These are phyloP conservation scores for Larix kaempferi DNA, from an alignment of 75 land plant genomes.

Conservation along the genomic window DNA sequence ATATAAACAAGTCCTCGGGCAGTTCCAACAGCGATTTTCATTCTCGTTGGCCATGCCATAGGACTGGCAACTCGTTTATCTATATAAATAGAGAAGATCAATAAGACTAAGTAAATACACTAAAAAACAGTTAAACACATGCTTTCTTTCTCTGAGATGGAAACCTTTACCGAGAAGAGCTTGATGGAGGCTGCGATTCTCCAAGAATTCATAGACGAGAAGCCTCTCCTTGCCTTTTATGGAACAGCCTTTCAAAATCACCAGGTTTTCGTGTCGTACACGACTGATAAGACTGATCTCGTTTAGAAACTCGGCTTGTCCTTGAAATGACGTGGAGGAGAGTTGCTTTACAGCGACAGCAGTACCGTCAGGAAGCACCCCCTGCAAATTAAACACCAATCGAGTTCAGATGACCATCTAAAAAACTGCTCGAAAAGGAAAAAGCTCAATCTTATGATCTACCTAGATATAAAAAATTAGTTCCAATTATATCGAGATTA, in stretches of 20 bases:
- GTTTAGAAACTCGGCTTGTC: constrained; percentile 24
- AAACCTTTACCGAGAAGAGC: constrained; percentile 17
- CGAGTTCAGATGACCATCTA: no score
- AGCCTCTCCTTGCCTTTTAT: constrained; percentile 27
- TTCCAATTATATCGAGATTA: no score
- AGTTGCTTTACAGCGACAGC: constrained; percentile 30
- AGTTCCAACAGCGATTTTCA: constrained; percentile 43
- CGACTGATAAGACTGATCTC: constrained; percentile 25
- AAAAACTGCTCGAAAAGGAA: no score
- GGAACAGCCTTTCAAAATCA: constrained; percentile 26
- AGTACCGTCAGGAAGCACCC: constrained; percentile 9
- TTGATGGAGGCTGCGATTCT: constrained; percentile 23
- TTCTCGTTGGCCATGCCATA: constrained; percentile 51
- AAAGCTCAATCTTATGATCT: no score
- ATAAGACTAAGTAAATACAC: neutral
- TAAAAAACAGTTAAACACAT: neutral
- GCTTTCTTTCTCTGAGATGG: no score
- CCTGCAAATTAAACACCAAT: constrained; percentile 8
- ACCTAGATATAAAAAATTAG: no score
- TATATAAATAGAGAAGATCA: no score
- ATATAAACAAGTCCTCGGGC: constrained; percentile 66
- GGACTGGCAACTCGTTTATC: constrained; percentile 1
- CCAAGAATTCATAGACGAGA: constrained; percentile 31
- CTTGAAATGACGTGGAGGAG: constrained; percentile 14
- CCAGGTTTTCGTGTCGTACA: constrained; percentile 24